Percentiles rank a stretch among this genome's conserved stretches.
Conservation (phyloP, 192 early-diverging fungal genomes). For the Coemansia sp. region DNA sequence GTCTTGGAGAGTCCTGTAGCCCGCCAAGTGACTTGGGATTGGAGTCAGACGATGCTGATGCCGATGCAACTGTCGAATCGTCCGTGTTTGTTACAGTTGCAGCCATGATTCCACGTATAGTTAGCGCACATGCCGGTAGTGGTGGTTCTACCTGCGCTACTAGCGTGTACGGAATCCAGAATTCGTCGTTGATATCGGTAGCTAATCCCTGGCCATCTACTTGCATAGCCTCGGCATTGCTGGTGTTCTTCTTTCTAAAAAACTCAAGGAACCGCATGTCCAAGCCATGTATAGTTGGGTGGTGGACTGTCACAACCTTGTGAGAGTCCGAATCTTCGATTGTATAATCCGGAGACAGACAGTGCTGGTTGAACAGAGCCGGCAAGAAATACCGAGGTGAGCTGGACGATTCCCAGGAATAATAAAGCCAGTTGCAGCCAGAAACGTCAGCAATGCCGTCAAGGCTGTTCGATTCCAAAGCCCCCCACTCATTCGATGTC, state of each 20-base stretch:
- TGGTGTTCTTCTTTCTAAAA: neutral
- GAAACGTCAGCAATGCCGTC: slow-evolving; percentile 13
- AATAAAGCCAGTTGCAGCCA: slow-evolving; percentile 34
- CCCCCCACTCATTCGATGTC: slow-evolving; percentile 9
- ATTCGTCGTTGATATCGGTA: neutral
- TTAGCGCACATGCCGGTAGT: slow-evolving; percentile 43
- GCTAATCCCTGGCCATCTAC: slow-evolving; percentile 8
- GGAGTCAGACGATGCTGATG: neutral
- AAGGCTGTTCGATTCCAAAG: slow-evolving; percentile 11
- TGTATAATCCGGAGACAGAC: slow-evolving; percentile 15
- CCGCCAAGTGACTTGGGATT: neutral
- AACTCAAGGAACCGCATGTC: slow-evolving; percentile 38
- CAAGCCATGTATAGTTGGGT: slow-evolving; percentile 38
- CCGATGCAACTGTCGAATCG: neutral
- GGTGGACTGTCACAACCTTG: slow-evolving; percentile 14
- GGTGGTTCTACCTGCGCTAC: slow-evolving; percentile 32
- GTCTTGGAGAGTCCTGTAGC: slow-evolving; percentile 31
- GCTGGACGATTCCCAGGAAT: slow-evolving; percentile 38
- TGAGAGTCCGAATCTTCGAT: slow-evolving; percentile 28
- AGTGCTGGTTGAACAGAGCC: slow-evolving; percentile 20
- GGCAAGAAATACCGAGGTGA: slow-evolving; percentile 35
- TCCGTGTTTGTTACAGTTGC: slow-evolving; percentile 3
- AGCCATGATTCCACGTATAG: slow-evolving; percentile 36
- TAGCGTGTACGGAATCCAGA: slow-evolving; percentile 38
- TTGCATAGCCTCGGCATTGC: slow-evolving; percentile 11